Evolutionary conservation across 306 rosid genomes (phyloP), one percentile per base, ranked within the genome.

Genomic region (Adenanthera pavonina): DNA sequence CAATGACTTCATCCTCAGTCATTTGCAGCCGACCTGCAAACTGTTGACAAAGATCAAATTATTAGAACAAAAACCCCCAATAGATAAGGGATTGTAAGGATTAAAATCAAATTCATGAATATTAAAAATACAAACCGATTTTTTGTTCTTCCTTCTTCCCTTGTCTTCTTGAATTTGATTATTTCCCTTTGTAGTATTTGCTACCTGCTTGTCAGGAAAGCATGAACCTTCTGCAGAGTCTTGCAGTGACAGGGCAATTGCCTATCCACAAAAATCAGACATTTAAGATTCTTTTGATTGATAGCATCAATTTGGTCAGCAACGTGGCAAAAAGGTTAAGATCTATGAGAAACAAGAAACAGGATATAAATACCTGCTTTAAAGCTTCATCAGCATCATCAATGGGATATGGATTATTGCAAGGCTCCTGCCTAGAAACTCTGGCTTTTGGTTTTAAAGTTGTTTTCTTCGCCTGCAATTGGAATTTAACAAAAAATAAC

Each of bases 1-100:
- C 25, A 61, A 93, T 59, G 74, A 95, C 84, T 83, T 95, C 99
- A 83, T 93, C 97, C 80, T 95, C 97, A 0, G 92, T 90, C 93
- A 95, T 89, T 82, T 93, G 95, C 82, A 90, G 82, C 84, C 97
- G 94, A 88, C 96, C 90, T 36, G 89, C 17, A 83, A 88, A 89
- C 97, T 91, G 90, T 80, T 51, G 74, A 44, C 77, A 83, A 53
- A 66, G 40, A 72, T 33, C 19, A 88, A 80, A 44, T 61, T 70
- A 74, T 59, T 13, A 68, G 69, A 52, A 46, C 10, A 44, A 83
- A 82, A 79, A 43, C 17, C 6, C 47, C 41, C 9, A 44, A 62
- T 8, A 20, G 34, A 81, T 59, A 64, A 25, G 33, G 4, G 49
- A 72, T 56, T 51, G 36, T 14, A 71, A 72, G 70, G 40, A 60